Evolutionary conservation across 176 grass and related monocot genomes (phyloP).

Genomic region (Pontederia crassipes): DNA sequence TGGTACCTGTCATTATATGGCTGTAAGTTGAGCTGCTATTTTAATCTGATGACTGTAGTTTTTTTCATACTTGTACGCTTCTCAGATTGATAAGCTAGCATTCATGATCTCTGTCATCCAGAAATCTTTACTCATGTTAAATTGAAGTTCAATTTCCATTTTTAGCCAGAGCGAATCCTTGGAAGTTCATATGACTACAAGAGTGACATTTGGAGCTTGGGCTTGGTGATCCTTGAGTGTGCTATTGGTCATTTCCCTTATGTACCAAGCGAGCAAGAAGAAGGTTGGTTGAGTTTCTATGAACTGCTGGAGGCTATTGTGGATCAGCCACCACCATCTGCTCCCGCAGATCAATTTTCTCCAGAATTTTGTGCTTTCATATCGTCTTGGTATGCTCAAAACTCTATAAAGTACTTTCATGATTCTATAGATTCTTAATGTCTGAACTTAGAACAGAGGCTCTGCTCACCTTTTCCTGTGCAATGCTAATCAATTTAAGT

Average conservation of each 20-base stretch:
- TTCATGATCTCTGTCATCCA: not conserved
- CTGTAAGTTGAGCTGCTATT: constrained; percentile 46
- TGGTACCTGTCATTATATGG: constrained; percentile 94
- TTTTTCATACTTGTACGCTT: not conserved
- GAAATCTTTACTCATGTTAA: not conserved
- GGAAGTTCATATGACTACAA: constrained; percentile 95
- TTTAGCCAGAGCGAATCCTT: constrained; percentile 80
- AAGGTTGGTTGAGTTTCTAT: constrained; percentile 80
- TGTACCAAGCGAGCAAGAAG: constrained; percentile 58
- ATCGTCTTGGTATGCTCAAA: constrained; percentile 54
- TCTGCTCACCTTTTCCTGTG: too few species aligned
- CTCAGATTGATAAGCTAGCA: not conserved
- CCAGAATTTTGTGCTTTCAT: constrained; percentile 93
- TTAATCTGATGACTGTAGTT: not conserved
- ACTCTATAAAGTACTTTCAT: not conserved
- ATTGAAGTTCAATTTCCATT: constrained; percentile 20
- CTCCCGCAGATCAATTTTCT: constrained; percentile 85
- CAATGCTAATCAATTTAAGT: too few species aligned
- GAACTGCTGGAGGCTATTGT: constrained; percentile 94
- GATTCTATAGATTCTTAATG: too few species aligned
- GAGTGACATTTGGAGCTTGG: constrained; percentile 98
- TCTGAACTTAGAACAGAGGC: too few species aligned
- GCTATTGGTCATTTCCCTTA: constrained; percentile 89
- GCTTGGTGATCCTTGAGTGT: constrained; percentile 89
- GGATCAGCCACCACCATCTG: constrained; percentile 82